A percentile compares a stretch with the other conserved stretches of the same genome.
Conservation (phyloP, 495 filamentous ascomycete genomes). For the Penicillium subrubescens region DNA sequence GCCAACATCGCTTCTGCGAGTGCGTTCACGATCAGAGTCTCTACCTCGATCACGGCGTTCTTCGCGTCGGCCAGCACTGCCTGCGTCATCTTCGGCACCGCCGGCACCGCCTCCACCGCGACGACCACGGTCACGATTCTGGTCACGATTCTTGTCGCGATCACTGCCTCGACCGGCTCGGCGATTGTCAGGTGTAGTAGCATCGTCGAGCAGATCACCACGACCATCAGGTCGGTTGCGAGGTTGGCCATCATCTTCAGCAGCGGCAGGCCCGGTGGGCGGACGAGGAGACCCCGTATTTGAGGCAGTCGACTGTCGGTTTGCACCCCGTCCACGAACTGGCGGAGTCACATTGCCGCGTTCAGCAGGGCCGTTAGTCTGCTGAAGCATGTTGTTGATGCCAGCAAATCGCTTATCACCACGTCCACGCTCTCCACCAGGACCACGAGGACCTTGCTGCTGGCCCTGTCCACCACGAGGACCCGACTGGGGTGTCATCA, state of each 20-base stretch:
- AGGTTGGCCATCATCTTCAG: slow-evolving; percentile 29
- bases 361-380: slow-evolving; percentile 39
- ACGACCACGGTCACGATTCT: slow-evolving; percentile 35
- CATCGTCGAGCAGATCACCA: slow-evolving; percentile 39
- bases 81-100: slow-evolving; percentile 25
- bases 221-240: slow-evolving; percentile 28
- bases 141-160: slow-evolving; percentile 29
- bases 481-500: slow-evolving; percentile 41
- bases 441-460: slow-evolving; percentile 34
- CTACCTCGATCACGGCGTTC: slow-evolving; percentile 38
- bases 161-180: slow-evolving; percentile 30
- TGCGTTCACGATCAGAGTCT: slow-evolving; percentile 44
- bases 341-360: slow-evolving; percentile 34
- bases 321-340: slow-evolving; percentile 43
- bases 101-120: slow-evolving; percentile 28
- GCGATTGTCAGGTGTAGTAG: slow-evolving; percentile 30
- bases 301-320: slow-evolving; percentile 32
- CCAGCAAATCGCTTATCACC: slow-evolving; percentile 48
- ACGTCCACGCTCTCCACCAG: slow-evolving; percentile 42
- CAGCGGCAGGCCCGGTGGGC: slow-evolving; percentile 26
- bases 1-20: slow-evolving; percentile 40
- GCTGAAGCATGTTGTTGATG: slow-evolving; percentile 49
- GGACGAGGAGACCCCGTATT: slow-evolving; percentile 36
- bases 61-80: slow-evolving; percentile 36
- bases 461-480: slow-evolving; percentile 35